These are phyloP conservation scores for Drosera spatulata DNA, from an alignment of 179 eudicot species.

Conservation along the genomic window DNA sequence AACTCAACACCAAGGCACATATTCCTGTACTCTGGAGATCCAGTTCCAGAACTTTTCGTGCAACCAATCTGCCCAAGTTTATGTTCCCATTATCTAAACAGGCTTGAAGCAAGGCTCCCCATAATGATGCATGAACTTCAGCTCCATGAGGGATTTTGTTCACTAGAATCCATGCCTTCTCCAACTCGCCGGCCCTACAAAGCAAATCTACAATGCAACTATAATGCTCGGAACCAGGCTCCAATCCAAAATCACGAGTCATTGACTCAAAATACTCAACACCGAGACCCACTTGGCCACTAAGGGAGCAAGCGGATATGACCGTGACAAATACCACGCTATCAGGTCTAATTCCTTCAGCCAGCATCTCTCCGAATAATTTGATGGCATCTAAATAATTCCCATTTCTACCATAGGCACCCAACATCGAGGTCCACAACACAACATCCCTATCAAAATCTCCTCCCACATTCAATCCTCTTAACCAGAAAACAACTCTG, in stretches of 20 bases:
- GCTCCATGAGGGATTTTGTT: constrained; percentile 23
- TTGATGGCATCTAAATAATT: constrained; percentile 26
- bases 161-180: constrained; percentile 43
- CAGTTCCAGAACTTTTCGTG: constrained; percentile 56
- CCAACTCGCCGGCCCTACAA: constrained; percentile 59
- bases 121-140: constrained; percentile 32
- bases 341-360: constrained; percentile 51
- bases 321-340: constrained; percentile 53
- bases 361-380: constrained; percentile 41
- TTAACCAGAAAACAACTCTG: constrained; percentile 30
- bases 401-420: constrained; percentile 57
- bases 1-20: constrained; percentile 43
- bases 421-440: constrained; percentile 71
- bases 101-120: constrained; percentile 66
- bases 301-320: constrained; percentile 65
- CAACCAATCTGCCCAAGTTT: constrained; percentile 45
- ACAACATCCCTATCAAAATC: constrained; percentile 39
- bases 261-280: constrained; percentile 42
- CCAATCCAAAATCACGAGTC: constrained; percentile 34
- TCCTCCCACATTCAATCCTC: constrained; percentile 24
- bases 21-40: constrained; percentile 48
- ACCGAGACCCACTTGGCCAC: constrained; percentile 59
- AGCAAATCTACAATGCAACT: constrained; percentile 64
- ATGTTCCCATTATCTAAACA: constrained; percentile 49
- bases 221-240: constrained; percentile 54